Evolutionary conservation across 139 green algal species (phyloP).

Genomic region (Chlorella sp.): DNA sequence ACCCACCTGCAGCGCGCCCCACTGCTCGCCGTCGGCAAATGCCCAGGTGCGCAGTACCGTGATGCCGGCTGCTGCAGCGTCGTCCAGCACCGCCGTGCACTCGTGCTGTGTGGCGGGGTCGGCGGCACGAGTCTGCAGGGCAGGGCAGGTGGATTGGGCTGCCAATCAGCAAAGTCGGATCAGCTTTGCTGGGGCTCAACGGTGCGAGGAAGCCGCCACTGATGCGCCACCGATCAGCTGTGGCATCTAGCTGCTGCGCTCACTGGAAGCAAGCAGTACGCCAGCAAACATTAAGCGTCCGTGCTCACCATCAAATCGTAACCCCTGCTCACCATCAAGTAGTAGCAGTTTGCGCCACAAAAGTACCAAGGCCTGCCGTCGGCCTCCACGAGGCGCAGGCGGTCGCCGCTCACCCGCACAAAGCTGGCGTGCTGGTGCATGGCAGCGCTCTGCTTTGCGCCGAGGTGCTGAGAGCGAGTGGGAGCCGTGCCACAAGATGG

Average conservation of each 20-base stretch:
- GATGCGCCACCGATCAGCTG: too few relatives aligned
- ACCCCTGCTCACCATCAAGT: conserved; percentile 61
- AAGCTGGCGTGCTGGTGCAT: conserved; percentile 25
- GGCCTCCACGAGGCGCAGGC: conserved; percentile 32
- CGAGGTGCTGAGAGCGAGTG: too few relatives aligned
- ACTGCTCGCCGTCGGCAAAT: conserved; percentile 74
- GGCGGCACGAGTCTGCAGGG: neutral
- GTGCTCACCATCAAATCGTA: too few relatives aligned
- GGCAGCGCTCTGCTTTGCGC: neutral
- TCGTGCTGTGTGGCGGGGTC: conserved; percentile 43
- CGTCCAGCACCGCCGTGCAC: conserved; percentile 54
- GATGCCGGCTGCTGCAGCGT: conserved; percentile 38
- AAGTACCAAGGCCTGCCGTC: conserved; percentile 60
- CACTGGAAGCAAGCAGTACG: too few relatives aligned
- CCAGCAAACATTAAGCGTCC: too few relatives aligned
- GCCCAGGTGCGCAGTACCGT: conserved; percentile 61
- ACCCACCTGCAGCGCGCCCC: conserved; percentile 77
- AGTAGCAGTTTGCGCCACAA: conserved; percentile 78
- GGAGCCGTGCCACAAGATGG: too few relatives aligned
- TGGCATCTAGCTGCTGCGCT: too few relatives aligned
- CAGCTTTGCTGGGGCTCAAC: too few relatives aligned
- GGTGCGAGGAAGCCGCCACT: too few relatives aligned
- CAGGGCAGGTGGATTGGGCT: neutral
- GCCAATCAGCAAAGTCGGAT: neutral
- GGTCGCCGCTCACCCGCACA: conserved; percentile 42